Conservation (phyloP, 108 stramenopile genomes). For the Fragilaria crotonensis region DNA sequence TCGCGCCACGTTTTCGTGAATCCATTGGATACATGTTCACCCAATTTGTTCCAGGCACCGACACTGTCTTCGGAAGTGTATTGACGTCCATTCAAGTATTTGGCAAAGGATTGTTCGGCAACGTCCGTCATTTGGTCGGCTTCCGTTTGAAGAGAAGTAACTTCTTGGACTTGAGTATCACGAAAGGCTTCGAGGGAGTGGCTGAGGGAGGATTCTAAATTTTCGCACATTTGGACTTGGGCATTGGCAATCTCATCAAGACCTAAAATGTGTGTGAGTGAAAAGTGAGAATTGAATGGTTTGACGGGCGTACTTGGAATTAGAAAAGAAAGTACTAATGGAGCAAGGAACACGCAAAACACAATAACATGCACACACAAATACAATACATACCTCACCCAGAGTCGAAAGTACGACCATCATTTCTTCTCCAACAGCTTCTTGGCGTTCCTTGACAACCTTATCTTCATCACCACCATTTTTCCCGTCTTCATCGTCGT, state of each 20-base stretch:
- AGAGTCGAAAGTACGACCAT: conserved; percentile 37
- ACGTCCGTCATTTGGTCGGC: conserved; percentile 62
- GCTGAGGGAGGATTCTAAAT: conserved; percentile 66
- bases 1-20: conserved; percentile 2
- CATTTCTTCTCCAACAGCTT: conserved; percentile 72
- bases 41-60: conserved; percentile 64
- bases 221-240: conserved; percentile 66
- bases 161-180: conserved; percentile 51
- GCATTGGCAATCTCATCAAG: conserved; percentile 78
- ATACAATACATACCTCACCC: conserved; percentile 48
- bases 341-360: no score
- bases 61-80: conserved; percentile 30
- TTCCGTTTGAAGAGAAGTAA: conserved; percentile 39
- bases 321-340: no score
- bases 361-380: no score
- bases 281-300: no score
- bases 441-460: conserved; percentile 21
- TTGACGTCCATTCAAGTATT: conserved; percentile 72
- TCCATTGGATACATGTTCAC: conserved; percentile 61
- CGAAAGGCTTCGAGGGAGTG: conserved; percentile 62
- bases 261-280: conserved; percentile 18
- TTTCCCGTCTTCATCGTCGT: neutral
- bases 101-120: conserved; percentile 59
- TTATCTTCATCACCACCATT: neutral
- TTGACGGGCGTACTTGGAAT: no score